These are phyloP conservation scores for Hypomontagnella submonticulosa DNA, from an alignment of 495 filamentous ascomycete species.

Conservation along the genomic window DNA sequence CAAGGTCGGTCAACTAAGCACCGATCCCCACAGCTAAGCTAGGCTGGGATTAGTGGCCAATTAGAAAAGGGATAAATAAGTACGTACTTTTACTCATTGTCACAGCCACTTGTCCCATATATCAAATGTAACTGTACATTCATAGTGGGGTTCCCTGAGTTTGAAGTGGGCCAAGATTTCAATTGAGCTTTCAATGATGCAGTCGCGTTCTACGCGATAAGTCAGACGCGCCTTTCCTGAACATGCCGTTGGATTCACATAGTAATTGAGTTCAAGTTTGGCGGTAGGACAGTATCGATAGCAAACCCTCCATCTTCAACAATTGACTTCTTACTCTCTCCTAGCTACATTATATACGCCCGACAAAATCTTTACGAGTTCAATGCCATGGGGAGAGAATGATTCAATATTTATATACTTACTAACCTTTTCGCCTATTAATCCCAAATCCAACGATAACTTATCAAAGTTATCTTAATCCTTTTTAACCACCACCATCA, in stretches of 20 bases:
- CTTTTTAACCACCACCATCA: slow-evolving; percentile 6
- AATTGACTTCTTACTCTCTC: neutral
- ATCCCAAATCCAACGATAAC: slow-evolving; percentile 8
- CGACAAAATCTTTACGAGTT: too few species aligned
- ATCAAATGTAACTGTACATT: too few species aligned
- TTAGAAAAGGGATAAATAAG: neutral
- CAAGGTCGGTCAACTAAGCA: slow-evolving; percentile 29
- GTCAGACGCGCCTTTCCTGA: slow-evolving; percentile 28
- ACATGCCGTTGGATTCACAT: neutral
- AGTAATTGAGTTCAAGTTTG: neutral
- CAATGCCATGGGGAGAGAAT: too few species aligned
- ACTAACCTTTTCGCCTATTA: neutral
- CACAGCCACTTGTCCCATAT: too few species aligned
- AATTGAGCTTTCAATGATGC: slow-evolving; percentile 19
- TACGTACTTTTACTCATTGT: neutral
- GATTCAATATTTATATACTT: neutral
- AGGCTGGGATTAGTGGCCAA: too few species aligned
- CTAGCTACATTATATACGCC: neutral
- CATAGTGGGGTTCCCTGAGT: neutral
- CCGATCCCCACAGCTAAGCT: slow-evolving; percentile 11
- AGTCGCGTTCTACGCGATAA: slow-evolving; percentile 37
- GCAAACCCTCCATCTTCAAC: neutral
- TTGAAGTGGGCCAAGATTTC: slow-evolving; percentile 14
- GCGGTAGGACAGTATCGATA: neutral
- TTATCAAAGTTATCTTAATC: neutral